Conservation (phyloP, 2,329 filamentous ascomycete species). For the Gnomoniopsis sp. region DNA sequence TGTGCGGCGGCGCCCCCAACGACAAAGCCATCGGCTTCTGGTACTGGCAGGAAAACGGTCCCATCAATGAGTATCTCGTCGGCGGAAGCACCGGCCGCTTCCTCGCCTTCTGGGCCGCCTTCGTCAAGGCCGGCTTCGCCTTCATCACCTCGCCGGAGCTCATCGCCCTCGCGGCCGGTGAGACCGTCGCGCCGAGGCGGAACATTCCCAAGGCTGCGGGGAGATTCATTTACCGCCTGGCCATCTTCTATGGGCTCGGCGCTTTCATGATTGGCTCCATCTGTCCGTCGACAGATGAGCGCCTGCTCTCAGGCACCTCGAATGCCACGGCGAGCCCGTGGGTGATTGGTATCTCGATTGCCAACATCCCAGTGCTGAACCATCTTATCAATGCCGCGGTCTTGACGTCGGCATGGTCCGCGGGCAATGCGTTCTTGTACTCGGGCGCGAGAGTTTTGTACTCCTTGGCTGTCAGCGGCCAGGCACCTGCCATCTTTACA, state of each 20-base stretch:
- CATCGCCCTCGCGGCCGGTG: conserved; percentile 58
- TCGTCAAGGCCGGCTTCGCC: conserved; percentile 57
- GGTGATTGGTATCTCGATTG: conserved; percentile 63
- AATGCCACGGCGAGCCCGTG: conserved; percentile 60
- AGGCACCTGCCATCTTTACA: conserved; percentile 61
- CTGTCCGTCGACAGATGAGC: conserved; percentile 60
- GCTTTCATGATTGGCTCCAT: conserved; percentile 60
- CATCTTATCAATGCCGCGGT: conserved; percentile 67
- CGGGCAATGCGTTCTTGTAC: conserved; percentile 61
- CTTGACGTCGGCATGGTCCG: conserved; percentile 63
- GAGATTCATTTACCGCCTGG: conserved; percentile 59
- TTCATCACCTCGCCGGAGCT: conserved; percentile 64
- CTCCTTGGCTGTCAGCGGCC: conserved; percentile 63
- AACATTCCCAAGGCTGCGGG: conserved; percentile 65
- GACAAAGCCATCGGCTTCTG: conserved; percentile 28
- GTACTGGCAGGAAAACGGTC: conserved; percentile 36
- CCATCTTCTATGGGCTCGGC: conserved; percentile 61
- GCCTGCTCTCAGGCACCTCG: conserved; percentile 54
- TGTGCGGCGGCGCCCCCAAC: conserved; percentile 14
- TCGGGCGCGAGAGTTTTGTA: conserved; percentile 68
- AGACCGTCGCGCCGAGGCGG: conserved; percentile 60
- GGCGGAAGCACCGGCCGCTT: conserved; percentile 49
- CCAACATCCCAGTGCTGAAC: conserved; percentile 61
- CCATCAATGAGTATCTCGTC: conserved; percentile 46
- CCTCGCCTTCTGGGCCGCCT: conserved; percentile 55